A percentile compares a stretch with the other conserved stretches of the same genome.
phyloP scores from a whole-genome alignment of 176 grass and related monocot genomes.

The Hordeum vulgare region MorexV3_pseudomolecules_assembly NC_058520.1:566209394-566209893 shows the following conservation, averaged over 20 bases:
- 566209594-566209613: conserved; percentile 55
- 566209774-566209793: conserved; percentile 79
- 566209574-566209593: conserved; percentile 41
- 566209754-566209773: conserved; percentile 52
- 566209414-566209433: background rate
- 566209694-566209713: conserved; percentile 65
- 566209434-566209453: too few species aligned
- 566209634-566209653: conserved; percentile 71
- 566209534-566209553: conserved; percentile 12
- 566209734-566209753: conserved; percentile 53
- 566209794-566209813: conserved; percentile 41
- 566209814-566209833: conserved; percentile 38
- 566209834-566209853: conserved; percentile 13
- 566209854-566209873: background rate
- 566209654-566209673: conserved; percentile 43
- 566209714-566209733: conserved; percentile 73
- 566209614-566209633: conserved; percentile 58
- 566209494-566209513: conserved; percentile 22
- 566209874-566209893: conserved; percentile 43
- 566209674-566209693: conserved; percentile 53
- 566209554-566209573: background rate
- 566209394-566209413: conserved; percentile 6
- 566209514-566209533: background rate
- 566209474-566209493: background rate
- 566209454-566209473: too few species aligned